phyloP scores from a whole-genome alignment of 345 rosid genomes.

The Gossypium herbaceum region DNA sequence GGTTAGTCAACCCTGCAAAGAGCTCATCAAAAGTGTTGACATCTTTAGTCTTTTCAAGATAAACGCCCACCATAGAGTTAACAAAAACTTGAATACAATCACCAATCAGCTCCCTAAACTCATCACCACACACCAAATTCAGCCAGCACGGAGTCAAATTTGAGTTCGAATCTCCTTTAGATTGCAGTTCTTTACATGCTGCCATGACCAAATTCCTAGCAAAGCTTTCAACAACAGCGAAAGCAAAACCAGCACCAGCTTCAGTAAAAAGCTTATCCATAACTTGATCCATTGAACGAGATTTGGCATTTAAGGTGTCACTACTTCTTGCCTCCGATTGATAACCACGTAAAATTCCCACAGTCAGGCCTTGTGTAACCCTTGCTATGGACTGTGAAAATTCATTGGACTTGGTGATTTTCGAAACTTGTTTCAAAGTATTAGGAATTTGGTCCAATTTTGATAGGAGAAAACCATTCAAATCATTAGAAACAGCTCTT shows the following conservation, averaged over 20 bases:
- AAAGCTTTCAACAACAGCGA: conserved; percentile 75
- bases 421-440: conserved; percentile 66
- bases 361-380: conserved; percentile 50
- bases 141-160: conserved; percentile 30
- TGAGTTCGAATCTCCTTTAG: conserved; percentile 7
- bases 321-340: conserved; percentile 22
- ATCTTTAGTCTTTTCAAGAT: conserved; percentile 67
- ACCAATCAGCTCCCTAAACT: conserved; percentile 50
- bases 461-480: conserved; percentile 50
- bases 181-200: conserved; percentile 17
- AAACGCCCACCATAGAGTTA: conserved; percentile 71
- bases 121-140: conserved; percentile 43
- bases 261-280: conserved; percentile 59
- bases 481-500: conserved; percentile 46
- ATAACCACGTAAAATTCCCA: conserved; percentile 47
- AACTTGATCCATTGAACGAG: conserved; percentile 47
- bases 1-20: conserved; percentile 68
- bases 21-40: conserved; percentile 60
- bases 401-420: conserved; percentile 52
- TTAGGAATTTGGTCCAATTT: conserved; percentile 67
- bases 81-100: conserved; percentile 74
- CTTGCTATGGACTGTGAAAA: conserved; percentile 40
- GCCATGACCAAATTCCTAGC: conserved; percentile 69
- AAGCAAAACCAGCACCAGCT: conserved; percentile 70
- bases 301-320: conserved; percentile 17